Evolutionary conservation across 192 early-diverging fungal species (phyloP), one percentile per base, ranked within the genome.

Genomic region (Gryganskiella cystojenkinii): DNA sequence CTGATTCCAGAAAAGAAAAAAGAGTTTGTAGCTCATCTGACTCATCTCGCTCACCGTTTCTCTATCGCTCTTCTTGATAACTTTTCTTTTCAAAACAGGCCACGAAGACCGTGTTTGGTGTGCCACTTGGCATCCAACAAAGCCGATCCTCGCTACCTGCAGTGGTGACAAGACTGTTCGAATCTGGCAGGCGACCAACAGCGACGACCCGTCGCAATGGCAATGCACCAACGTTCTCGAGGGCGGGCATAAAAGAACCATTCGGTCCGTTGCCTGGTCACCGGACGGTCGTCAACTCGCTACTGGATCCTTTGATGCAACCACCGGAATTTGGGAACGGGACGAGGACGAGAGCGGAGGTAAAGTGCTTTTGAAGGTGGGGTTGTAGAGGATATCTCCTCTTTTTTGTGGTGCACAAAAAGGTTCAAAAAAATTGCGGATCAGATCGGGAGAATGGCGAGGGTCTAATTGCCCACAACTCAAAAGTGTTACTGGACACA

Each of bases 251-350:
- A 94, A 94, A 69, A 86, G 96, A 31, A 98, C 97, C 0, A 92
- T 99, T 33, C 93, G 97, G n/a, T 90, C 89, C 27, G 86, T 95
- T 31, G 89, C 91, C 7, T 99, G 93, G 84, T 89, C 93, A 24
- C 92, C 93, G 0, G 79, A 80, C 34, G 93, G 95, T 1, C 64
- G 74, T 27, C 83, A 89, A 25, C 65, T 99, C 37, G 94, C 96
- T 3, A 94, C 94, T 7, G 93, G 93, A 27, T 94, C 94, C 67
- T 99, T 99, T 80, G 97, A 99, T 79, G 94, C 92, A 0, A 93
- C 93, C 7, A 96, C 94, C 1, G 93, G 91, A 17, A 92, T 99
- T 37, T 99, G 96, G 97, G 95, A 95, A 76, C 81, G 85, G 51
- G 90, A 87, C 24, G 89, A 87, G 30, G 81, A 79, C 19, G 81